Evolutionary conservation across 495 filamentous ascomycete genomes (phyloP), one percentile per base, ranked within the genome.

Genomic region (Penicillium daleae): DNA sequence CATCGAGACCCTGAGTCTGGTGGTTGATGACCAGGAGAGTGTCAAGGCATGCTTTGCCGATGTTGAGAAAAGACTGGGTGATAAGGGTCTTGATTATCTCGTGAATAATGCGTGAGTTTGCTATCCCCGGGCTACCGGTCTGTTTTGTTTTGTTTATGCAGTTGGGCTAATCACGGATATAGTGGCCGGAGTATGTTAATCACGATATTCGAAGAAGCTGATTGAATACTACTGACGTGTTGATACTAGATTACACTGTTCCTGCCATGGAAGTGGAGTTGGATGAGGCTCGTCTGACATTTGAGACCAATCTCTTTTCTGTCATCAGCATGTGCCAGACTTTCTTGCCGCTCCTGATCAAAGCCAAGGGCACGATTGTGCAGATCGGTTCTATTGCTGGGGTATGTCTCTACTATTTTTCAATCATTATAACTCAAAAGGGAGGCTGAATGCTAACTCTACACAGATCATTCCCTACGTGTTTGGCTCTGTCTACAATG

Each of bases 241-340:
- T 4, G 15, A 21, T 50, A 2, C 46, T 56, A 83, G 80, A 87
- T 60, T 88, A 87, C 62, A 89, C 85, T 4, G 78, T 89, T 21
- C 86, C 86, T 19, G 85, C 85, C 32, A 76, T 85, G 64, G 86
- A 89, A 48, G 74, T 83, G 24, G 76, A 85, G 29, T 66, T 83
- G 12, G 48, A 71, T 10, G 86, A 88, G 63, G 77, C 82, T 3
- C 79, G 77, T 13, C 52, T 72, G 24, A 81, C 78, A 0, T 88
- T 89, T 62, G 79, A 86, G 56, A 80, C 78, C n/a, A 89, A 89
- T 61, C 68, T 89, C 40, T 83, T 87, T 63, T 74, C 80, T 2
- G 83, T 89, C 3, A 87, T 89, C 72, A 69, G 68, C 7, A 82
- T 89, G 62, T 87, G 85, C 69, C 79, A 87, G 64, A 76, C 72